Percentiles rank a stretch among this genome's conserved stretches.
phyloP scores from a whole-genome alignment of 2,329 filamentous ascomycete genomes.

The Cercospora berteroae region DNA sequence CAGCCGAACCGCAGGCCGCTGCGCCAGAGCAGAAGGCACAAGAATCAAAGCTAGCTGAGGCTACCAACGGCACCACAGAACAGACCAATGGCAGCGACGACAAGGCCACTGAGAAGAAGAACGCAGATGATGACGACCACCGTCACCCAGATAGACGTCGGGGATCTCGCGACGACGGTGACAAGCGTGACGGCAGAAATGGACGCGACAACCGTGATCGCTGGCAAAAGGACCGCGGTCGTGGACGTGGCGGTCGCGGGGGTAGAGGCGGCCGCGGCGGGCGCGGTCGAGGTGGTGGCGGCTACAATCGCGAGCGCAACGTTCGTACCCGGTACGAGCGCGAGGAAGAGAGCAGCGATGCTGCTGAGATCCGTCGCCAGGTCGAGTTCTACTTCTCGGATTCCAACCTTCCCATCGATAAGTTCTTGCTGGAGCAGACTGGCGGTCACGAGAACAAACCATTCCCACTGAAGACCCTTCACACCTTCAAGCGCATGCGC shows the following conservation, averaged over 20 bases:
- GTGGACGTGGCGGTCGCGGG: constrained; percentile 20
- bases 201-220: constrained; percentile 21
- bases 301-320: constrained; percentile 22
- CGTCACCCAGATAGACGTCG: constrained; percentile 20
- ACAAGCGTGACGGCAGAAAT: constrained; percentile 25
- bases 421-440: constrained; percentile 77
- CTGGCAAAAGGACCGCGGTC: constrained; percentile 12
- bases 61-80: constrained; percentile 21
- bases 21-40: constrained; percentile 20
- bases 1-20: constrained; percentile 25
- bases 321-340: constrained; percentile 35
- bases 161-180: constrained; percentile 9
- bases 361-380: constrained; percentile 79
- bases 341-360: constrained; percentile 72
- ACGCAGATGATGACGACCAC: constrained; percentile 22
- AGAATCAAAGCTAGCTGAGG: constrained; percentile 20
- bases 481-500: constrained; percentile 92
- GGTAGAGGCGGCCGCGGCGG: constrained; percentile 16
- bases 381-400: constrained; percentile 97
- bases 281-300: constrained; percentile 17
- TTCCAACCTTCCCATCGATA: constrained; percentile 83
- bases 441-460: constrained; percentile 78
- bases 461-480: constrained; percentile 72
- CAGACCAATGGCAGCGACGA: constrained; percentile 20
- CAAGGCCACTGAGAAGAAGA: constrained; percentile 18